Base-by-base conservation (phyloP, 495 filamentous ascomycete species). In the Sphaerosporella brunnea region DNA sequence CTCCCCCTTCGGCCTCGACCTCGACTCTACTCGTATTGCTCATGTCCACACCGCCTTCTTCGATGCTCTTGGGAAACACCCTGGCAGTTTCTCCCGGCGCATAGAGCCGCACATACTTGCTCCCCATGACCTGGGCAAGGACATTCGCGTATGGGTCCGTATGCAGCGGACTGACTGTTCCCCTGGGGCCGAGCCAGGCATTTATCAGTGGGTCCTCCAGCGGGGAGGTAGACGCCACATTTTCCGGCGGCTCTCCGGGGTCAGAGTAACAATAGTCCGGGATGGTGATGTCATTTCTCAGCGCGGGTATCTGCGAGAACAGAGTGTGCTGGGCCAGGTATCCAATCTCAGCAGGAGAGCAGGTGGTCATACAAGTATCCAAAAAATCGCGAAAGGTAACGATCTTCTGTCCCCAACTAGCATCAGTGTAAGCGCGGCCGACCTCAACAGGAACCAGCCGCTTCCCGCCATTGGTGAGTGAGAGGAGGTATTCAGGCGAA, bases 71-170 rank as follows among this genome's bases (percentile, higher is more conserved):
- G 0, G 84, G 76, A 53, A 80, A 74, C 55, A 96, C 55, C 56
- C 63, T 70, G 28, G 30, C 18, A 51, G 73, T 66, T 64, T 81
- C 59, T 1, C 57, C 54, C 0, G 88, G 84, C 2, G 77, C 68
- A 63, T 95, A 97, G 3, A 96, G 68, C 2, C 88, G 69, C 23
- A 97, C 67, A 58, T 95, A 97, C 62, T 97, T 97, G 35, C 74
- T 69, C 0, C 90, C 90, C 0, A 93, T 83, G 0, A 95, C 81
- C 59, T 96, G 90, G 16, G 79, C 75, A 9, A 97, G 72, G 25
- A 96, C 74, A 55, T 97, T 97, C 56, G 95, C 81, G 59, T 94
- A 86, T 1, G 85, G 84, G 58, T 97, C 90, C 18, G 84, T 88
- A 61, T 97, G 90, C 16, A 95, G 64, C 3, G 92, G 90, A 0